Percentiles rank a stretch among this genome's conserved stretches.
These are phyloP conservation scores for Aspergillus biplanus DNA, from an alignment of 495 filamentous ascomycete genomes.

Conservation along the genomic window DNA sequence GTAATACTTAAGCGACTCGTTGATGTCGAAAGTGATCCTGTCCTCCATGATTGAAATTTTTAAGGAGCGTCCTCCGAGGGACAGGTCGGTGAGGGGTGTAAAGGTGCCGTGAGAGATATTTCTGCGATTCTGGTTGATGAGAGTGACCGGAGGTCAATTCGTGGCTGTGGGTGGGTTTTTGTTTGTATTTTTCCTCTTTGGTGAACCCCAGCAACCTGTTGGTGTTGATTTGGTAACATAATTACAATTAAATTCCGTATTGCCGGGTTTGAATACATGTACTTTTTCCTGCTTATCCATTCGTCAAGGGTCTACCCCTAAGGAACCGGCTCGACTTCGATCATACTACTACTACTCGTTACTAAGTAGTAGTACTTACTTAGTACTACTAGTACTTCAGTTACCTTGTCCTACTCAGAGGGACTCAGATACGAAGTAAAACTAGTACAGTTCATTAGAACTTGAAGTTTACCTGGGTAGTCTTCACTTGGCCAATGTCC, in stretches of 20 bases:
- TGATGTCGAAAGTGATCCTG: slow-evolving; percentile 85
- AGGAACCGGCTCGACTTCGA: too few species aligned
- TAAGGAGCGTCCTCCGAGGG: slow-evolving; percentile 24
- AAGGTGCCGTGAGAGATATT: not conserved
- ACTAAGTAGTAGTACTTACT: too few species aligned
- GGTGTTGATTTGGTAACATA: not conserved
- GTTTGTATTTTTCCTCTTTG: slow-evolving; percentile 37
- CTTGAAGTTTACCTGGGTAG: too few species aligned
- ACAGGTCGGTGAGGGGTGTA: slow-evolving; percentile 13
- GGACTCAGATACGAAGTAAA: too few species aligned
- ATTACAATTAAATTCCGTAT: not conserved
- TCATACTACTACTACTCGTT: too few species aligned
- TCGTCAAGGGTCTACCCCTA: too few species aligned
- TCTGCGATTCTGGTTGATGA: slow-evolving; percentile 7
- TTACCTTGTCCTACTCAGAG: too few species aligned
- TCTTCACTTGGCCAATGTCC: too few species aligned
- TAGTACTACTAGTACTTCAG: too few species aligned
- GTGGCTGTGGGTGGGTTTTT: slow-evolving; percentile 21
- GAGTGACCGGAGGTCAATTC: slow-evolving; percentile 22
- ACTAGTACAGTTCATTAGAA: too few species aligned
- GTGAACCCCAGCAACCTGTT: slow-evolving; percentile 15
- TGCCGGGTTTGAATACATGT: not conserved
- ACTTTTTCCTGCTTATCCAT: not conserved
- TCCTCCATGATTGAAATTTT: slow-evolving; percentile 67
- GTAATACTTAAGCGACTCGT: slow-evolving; percentile 92